Conservation (phyloP, 2,329 filamentous ascomycete genomes). For the Neonectria ditissima region DNA sequence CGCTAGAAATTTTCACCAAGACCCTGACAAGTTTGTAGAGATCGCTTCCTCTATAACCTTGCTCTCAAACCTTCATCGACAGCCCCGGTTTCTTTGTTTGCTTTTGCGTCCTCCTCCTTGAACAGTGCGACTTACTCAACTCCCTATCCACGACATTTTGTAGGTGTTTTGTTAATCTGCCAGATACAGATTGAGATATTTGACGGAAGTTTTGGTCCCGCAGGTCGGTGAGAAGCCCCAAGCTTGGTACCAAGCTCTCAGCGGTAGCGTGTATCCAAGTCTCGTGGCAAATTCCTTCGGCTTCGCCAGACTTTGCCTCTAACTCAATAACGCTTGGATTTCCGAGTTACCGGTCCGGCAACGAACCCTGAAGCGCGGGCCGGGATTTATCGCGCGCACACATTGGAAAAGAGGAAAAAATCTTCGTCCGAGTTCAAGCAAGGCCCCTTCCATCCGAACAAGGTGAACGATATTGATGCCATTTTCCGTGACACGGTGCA, state of each 20-base stretch:
- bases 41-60: not conserved
- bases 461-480: not conserved
- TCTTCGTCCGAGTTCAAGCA: conserved; percentile 6
- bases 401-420: too few species aligned
- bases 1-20: conserved; percentile 1
- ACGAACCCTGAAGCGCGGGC: conserved; percentile 10
- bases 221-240: conserved; percentile 4
- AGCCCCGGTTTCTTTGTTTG: not conserved
- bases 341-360: conserved; percentile 14
- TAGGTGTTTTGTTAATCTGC: not conserved
- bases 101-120: not conserved
- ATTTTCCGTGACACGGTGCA: not conserved
- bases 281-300: conserved; percentile 16
- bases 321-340: conserved; percentile 15
- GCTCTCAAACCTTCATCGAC: not conserved
- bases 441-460: not conserved
- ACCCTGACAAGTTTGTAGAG: not conserved
- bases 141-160: not conserved
- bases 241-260: conserved; percentile 10
- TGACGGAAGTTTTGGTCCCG: not conserved
- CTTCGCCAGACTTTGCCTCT: conserved; percentile 10
- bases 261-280: conserved; percentile 7
- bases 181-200: not conserved
- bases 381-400: conserved; percentile 8
- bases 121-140: not conserved